Conservation (phyloP, 352 stramenopile genomes). For the Peronospora destructor region DNA sequence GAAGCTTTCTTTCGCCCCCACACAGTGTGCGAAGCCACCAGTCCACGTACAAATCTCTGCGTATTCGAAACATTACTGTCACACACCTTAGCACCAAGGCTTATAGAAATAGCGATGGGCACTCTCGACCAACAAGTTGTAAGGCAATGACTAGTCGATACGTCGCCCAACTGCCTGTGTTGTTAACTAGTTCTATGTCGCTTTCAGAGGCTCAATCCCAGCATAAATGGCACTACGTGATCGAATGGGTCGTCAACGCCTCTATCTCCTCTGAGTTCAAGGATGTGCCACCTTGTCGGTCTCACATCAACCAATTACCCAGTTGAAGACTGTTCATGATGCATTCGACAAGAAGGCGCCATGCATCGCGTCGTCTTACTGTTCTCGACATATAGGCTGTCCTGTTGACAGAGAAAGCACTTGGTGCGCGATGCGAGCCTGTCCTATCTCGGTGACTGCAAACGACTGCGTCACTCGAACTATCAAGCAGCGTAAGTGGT, state of each 20-base stretch:
- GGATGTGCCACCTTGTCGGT: slow-evolving; percentile 25
- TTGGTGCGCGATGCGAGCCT: slow-evolving; percentile 36
- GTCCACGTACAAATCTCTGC: too few relatives aligned
- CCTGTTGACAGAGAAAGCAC: slow-evolving; percentile 25
- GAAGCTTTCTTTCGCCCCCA: too few relatives aligned
- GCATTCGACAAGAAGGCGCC: slow-evolving; percentile 28
- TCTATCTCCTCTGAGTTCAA: slow-evolving; percentile 30
- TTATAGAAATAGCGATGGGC: not conserved
- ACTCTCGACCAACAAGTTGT: too few relatives aligned
- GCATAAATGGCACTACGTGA: slow-evolving; percentile 45
- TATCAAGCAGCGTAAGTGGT: slow-evolving; percentile 46
- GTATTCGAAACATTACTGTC: too few relatives aligned
- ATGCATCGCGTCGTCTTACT: slow-evolving; percentile 36
- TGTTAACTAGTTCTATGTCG: too few relatives aligned
- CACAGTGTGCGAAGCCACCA: too few relatives aligned
- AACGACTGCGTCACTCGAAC: slow-evolving; percentile 66
- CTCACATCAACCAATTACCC: slow-evolving; percentile 9
- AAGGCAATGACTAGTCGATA: too few relatives aligned
- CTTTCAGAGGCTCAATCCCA: slow-evolving; percentile 40
- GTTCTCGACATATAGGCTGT: slow-evolving; percentile 29
- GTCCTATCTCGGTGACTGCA: slow-evolving; percentile 32
- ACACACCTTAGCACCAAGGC: too few relatives aligned
- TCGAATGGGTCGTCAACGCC: slow-evolving; percentile 35
- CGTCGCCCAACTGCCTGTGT: too few relatives aligned
- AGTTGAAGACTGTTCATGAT: slow-evolving; percentile 11